Percentiles rank a stretch among this genome's conserved stretches.
Conservation (phyloP, 495 filamentous ascomycete species). For the Lentithecium fluviatile region DNA sequence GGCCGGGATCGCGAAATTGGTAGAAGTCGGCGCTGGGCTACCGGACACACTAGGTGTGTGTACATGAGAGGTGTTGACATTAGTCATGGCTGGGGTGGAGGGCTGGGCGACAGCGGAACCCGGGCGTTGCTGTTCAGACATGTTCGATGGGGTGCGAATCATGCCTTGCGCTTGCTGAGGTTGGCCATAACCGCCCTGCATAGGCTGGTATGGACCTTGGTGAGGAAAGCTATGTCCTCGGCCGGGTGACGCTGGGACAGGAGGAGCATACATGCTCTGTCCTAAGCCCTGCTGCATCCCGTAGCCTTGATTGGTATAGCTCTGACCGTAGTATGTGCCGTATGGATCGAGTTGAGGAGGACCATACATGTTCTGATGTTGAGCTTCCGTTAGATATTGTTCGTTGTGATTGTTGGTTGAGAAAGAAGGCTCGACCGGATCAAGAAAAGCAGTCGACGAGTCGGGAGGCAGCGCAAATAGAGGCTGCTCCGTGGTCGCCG, state of each 20-base stretch:
- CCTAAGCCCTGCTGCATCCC: conserved; percentile 49
- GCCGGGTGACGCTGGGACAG: conserved; percentile 40
- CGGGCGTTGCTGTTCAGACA: conserved; percentile 77
- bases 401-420: conserved; percentile 70
- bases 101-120: conserved; percentile 73
- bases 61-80: conserved; percentile 49
- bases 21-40: conserved; percentile 48
- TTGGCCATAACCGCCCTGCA: conserved; percentile 53
- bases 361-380: conserved; percentile 53
- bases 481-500: conserved; percentile 1
- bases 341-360: conserved; percentile 38
- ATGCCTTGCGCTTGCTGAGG: conserved; percentile 62
- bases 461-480: conserved; percentile 34
- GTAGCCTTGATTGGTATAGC: conserved; percentile 34
- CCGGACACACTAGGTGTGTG: conserved; percentile 60
- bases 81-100: conserved; percentile 57
- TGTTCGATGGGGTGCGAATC: conserved; percentile 80
- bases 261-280: conserved; percentile 40
- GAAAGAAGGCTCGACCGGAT: conserved; percentile 53
- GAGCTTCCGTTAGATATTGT: conserved; percentile 65
- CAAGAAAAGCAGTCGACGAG: conserved; percentile 40
- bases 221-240: conserved; percentile 34
- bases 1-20: conserved; percentile 54
- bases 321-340: conserved; percentile 46
- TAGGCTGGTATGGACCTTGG: conserved; percentile 35